Percentiles rank a stretch among this genome's conserved stretches.
phyloP scores from a whole-genome alignment of 257 asterid species.

The Lycium barbarum region DNA sequence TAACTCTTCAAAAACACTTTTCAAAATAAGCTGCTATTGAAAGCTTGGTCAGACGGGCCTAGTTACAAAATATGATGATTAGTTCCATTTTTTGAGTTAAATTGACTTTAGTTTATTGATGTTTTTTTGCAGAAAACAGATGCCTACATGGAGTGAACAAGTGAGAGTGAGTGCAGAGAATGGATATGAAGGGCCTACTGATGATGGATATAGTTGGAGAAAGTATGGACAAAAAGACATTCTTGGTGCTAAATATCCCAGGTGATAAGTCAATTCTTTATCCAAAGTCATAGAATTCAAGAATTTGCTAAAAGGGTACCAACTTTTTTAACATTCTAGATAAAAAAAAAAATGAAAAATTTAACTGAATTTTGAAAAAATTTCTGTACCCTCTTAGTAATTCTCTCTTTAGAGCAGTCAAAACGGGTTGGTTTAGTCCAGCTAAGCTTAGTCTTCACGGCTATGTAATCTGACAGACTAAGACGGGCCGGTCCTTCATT shows the following conservation, averaged over 20 bases:
- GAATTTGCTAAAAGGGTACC: neutral
- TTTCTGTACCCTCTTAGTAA: neutral
- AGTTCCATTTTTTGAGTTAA: neutral
- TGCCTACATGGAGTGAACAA: slow-evolving; percentile 77
- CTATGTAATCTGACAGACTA: neutral
- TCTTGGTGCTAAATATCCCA: slow-evolving; percentile 61
- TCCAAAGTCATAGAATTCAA: slow-evolving; percentile 27
- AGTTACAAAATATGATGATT: neutral
- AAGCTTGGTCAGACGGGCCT: too few species aligned
- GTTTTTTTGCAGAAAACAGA: slow-evolving; percentile 63
- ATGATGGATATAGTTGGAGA: slow-evolving; percentile 89
- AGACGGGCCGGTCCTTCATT: neutral
- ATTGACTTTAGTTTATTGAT: slow-evolving; percentile 30
- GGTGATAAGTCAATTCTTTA: slow-evolving; percentile 36
- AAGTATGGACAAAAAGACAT: slow-evolving; percentile 75
- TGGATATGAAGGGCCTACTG: slow-evolving; percentile 82
- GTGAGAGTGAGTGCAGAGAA: slow-evolving; percentile 61
- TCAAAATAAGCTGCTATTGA: too few species aligned
- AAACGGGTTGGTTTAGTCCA: too few species aligned
- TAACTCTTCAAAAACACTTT: too few species aligned
- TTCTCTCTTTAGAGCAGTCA: neutral
- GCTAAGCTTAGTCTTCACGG: accelerated
- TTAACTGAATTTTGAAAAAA: neutral
- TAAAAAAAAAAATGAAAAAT: neutral
- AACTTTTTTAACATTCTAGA: neutral